Conservation (phyloP, 257 asterid species). For the Galeopsis tetrahit region DNA sequence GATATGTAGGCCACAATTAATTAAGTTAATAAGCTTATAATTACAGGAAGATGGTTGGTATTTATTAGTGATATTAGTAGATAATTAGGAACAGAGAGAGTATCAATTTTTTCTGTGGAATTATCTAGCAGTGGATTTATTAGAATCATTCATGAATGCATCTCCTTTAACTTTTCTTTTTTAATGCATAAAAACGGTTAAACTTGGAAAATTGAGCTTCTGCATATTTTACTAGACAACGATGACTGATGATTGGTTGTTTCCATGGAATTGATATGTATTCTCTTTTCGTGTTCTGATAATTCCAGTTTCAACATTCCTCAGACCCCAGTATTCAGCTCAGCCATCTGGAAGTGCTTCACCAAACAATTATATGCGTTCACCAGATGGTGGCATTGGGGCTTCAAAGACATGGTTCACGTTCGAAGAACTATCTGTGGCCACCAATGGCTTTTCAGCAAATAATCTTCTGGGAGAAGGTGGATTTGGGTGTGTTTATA, state of each 20-base stretch:
- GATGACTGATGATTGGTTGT: neutral
- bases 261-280: neutral
- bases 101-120: too few species aligned
- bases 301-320: constrained; percentile 2
- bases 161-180: too few species aligned
- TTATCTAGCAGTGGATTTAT: too few species aligned
- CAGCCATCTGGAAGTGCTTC: constrained; percentile 8
- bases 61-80: too few species aligned
- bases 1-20: too few species aligned
- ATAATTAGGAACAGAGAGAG: too few species aligned
- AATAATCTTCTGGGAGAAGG: neutral
- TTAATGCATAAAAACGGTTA: neutral
- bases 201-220: neutral
- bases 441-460: constrained; percentile 3
- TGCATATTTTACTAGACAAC: neutral
- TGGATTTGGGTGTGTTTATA: constrained; percentile 12
- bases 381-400: neutral
- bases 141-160: too few species aligned
- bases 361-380: neutral
- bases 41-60: too few species aligned
- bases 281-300: neutral
- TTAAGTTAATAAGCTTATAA: too few species aligned
- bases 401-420: neutral
- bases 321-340: constrained; percentile 12
- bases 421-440: neutral